A percentile compares a stretch with the other conserved stretches of the same genome.
Conservation (phyloP, 2,329 filamentous ascomycete genomes). For the Cladosporium sp. region DNA sequence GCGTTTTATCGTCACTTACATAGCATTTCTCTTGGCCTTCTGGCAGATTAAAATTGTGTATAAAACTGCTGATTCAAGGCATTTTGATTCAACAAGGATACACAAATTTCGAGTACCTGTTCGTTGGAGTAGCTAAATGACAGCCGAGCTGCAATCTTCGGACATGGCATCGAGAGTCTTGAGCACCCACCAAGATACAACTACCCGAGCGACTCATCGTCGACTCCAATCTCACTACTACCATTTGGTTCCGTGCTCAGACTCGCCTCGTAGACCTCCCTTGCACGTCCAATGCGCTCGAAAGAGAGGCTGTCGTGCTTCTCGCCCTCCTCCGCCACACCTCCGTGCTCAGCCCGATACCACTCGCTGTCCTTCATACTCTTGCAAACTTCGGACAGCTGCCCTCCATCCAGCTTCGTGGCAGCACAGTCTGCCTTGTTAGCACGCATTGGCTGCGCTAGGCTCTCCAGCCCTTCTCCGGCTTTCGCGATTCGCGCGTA, state of each 20-base stretch:
- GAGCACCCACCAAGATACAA: not conserved
- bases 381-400: not conserved
- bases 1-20: too few relatives aligned
- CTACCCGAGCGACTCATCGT: not conserved
- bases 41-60: too few relatives aligned
- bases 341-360: conserved; percentile 5
- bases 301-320: not conserved
- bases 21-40: too few relatives aligned
- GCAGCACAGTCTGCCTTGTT: not conserved
- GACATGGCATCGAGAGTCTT: not conserved
- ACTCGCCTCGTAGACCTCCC: not conserved
- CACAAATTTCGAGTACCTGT: not conserved
- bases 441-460: not conserved
- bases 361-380: not conserved
- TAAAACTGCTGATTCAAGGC: too few relatives aligned
- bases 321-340: not conserved
- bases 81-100: too few relatives aligned
- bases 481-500: not conserved
- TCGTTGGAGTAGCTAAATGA: not conserved
- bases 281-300: not conserved
- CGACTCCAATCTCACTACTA: not conserved
- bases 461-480: not conserved
- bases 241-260: not conserved
- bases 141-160: not conserved
- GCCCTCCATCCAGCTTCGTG: not conserved